phyloP scores from a whole-genome alignment of 805 yeast species.

The Zygosaccharomyces gambellarensis region DNA sequence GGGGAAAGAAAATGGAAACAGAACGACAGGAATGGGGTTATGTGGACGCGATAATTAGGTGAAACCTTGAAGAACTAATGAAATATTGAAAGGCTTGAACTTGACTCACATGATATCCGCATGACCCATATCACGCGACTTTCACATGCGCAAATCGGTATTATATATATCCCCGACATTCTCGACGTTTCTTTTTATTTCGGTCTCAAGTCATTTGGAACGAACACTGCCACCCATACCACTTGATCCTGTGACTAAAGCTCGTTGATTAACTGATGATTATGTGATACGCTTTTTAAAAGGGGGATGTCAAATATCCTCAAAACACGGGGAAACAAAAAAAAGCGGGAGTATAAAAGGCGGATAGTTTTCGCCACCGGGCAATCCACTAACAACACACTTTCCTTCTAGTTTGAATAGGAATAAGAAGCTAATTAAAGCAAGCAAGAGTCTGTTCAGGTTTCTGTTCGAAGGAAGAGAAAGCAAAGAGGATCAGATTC shows the following conservation, averaged over 20 bases:
- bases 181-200: background rate
- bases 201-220: background rate
- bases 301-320: slow-evolving; percentile 3
- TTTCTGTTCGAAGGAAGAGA: background rate
- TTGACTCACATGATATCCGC: too few species aligned
- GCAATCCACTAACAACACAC: background rate
- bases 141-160: background rate
- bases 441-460: background rate
- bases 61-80: too few species aligned
- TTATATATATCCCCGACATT: background rate
- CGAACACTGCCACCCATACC: background rate
- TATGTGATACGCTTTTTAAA: slow-evolving; percentile 1
- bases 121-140: background rate
- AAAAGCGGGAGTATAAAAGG: slow-evolving; percentile 3
- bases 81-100: too few species aligned
- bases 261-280: background rate
- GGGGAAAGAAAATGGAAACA: too few species aligned
- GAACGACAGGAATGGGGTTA: too few species aligned
- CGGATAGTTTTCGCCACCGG: slow-evolving; percentile 5
- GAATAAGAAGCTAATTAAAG: background rate
- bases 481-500: background rate
- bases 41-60: too few species aligned
- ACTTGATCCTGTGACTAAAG: background rate
- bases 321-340: background rate
- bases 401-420: too few species aligned